phyloP scores from a whole-genome alignment of 2,329 filamentous ascomycete genomes.

The Paecilomyces variotii region DNA sequence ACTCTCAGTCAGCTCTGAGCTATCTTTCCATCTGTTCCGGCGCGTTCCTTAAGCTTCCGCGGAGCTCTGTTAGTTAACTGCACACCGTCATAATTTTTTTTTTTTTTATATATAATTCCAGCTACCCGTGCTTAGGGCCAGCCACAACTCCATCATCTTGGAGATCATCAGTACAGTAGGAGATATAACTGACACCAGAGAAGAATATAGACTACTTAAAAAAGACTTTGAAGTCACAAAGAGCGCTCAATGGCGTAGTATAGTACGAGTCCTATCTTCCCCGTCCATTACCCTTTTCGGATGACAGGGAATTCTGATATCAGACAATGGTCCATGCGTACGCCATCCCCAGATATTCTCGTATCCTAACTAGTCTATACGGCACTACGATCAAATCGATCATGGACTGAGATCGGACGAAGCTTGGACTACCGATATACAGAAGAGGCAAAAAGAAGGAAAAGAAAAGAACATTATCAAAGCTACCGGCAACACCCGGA shows the following conservation, averaged over 20 bases:
- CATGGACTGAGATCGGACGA: neutral
- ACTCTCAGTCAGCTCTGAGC: neutral
- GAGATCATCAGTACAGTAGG: neutral
- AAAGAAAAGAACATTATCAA: slow-evolving; percentile 1
- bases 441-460: neutral
- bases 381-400: neutral
- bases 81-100: neutral
- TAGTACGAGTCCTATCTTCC: neutral
- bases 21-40: neutral
- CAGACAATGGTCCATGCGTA: neutral
- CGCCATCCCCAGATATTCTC: neutral
- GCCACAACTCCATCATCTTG: neutral
- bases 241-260: neutral
- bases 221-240: neutral
- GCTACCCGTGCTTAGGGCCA: neutral
- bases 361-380: neutral
- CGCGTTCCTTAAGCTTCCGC: neutral
- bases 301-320: neutral
- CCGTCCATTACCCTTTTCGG: neutral
- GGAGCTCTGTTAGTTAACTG: neutral
- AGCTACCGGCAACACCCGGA: slow-evolving; percentile 7
- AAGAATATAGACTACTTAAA: neutral
- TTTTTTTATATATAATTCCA: neutral
- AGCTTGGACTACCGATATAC: neutral
- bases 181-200: neutral